Evolutionary conservation across 1,284 basidiomycete species (phyloP).

Genomic region (Cutaneotrichosporon sp.): DNA sequence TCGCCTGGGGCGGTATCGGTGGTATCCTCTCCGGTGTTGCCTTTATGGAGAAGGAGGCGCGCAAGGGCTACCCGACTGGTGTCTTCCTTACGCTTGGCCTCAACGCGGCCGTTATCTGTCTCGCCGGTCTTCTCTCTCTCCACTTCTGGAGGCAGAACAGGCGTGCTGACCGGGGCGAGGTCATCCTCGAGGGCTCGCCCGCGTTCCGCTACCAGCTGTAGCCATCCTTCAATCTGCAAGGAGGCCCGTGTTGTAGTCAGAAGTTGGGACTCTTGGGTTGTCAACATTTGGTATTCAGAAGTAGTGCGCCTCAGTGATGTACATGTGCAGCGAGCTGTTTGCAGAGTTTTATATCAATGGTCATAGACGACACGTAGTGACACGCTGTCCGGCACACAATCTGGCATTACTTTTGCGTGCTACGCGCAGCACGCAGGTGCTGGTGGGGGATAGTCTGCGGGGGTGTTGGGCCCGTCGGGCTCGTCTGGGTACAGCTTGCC

Average conservation of each 20-base stretch:
- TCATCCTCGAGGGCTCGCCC: constrained; percentile 6
- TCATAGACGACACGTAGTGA: no score
- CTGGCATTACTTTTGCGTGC: no score
- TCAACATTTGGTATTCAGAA: no score
- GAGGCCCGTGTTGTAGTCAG: no score
- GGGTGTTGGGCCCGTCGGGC: neutral
- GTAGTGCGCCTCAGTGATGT: no score
- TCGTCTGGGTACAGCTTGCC: constrained; percentile 54
- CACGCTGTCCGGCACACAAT: no score
- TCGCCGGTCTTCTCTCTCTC: constrained; percentile 17
- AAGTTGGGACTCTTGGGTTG: no score
- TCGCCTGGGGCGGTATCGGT: constrained; percentile 49
- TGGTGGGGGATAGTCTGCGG: neutral
- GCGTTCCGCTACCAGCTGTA: constrained; percentile 13
- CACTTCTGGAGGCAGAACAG: constrained; percentile 15
- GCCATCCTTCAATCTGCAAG: no score
- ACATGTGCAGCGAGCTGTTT: no score
- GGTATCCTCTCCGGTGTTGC: constrained; percentile 48
- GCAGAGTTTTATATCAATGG: no score
- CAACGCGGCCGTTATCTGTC: constrained; percentile 24
- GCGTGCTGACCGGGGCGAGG: constrained; percentile 5
- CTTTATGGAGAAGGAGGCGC: constrained; percentile 30
- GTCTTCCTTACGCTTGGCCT: constrained; percentile 28
- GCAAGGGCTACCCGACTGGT: constrained; percentile 21
- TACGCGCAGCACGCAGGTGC: neutral